Evolutionary conservation across 176 grass and related monocot genomes (phyloP).

Genomic region (Dendrocalamus sinicus): DNA sequence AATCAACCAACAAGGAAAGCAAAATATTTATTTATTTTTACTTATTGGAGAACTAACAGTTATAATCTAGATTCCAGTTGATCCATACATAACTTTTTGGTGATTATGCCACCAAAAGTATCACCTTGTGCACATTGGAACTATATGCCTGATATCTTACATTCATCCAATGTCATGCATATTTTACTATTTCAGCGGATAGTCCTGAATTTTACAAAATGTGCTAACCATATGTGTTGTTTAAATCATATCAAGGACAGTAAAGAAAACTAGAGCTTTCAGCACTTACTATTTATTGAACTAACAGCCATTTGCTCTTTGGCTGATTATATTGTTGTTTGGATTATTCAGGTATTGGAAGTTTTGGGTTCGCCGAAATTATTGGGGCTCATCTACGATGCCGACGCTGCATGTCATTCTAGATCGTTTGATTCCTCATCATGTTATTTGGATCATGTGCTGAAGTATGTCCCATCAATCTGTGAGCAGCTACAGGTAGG

Average conservation of each 20-base stretch:
- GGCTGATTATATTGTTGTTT: conserved; percentile 22
- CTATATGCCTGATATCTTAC: not conserved
- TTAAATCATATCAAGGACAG: not conserved
- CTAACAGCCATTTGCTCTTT: not conserved
- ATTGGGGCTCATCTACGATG: conserved; percentile 58
- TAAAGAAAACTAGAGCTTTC: not conserved
- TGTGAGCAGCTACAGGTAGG: conserved; percentile 67
- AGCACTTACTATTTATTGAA: conserved; percentile 22
- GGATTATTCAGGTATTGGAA: conserved; percentile 63
- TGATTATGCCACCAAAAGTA: not conserved
- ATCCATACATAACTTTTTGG: not conserved
- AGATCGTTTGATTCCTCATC: conserved; percentile 39
- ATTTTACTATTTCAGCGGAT: not conserved
- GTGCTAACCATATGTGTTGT: not conserved
- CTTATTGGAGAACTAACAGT: not conserved
- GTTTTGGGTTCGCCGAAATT: conserved; percentile 65
- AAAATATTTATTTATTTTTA: not conserved
- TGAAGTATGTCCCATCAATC: conserved; percentile 71
- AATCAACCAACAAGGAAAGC: not conserved
- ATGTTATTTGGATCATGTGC: conserved; percentile 50
- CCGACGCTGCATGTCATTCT: conserved; percentile 61
- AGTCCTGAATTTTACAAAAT: not conserved
- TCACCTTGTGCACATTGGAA: not conserved
- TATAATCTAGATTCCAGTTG: not conserved
- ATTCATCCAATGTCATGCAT: not conserved